Conservation (phyloP, 1,284 basidiomycete species). For the Ustilago sp. region DNA sequence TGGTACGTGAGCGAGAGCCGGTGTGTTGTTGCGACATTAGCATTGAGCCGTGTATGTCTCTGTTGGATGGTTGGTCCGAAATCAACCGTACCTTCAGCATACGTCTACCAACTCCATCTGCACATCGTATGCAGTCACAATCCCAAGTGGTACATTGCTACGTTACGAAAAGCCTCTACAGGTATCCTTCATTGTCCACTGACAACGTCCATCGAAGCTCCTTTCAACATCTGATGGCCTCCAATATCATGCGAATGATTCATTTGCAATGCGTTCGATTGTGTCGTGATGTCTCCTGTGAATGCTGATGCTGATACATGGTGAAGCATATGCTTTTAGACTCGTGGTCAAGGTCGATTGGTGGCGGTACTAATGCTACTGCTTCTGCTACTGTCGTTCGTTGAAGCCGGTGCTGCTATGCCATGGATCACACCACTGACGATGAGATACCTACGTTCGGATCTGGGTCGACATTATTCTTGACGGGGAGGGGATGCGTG, state of each 20-base stretch:
- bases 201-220: neutral
- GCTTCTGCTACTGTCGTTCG: slow-evolving; percentile 10
- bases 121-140: no score
- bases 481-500: slow-evolving; percentile 45
- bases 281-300: neutral
- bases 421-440: slow-evolving; percentile 26
- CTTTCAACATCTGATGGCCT: no score
- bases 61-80: neutral
- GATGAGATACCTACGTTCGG: slow-evolving; percentile 55
- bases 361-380: slow-evolving; percentile 12
- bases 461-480: slow-evolving; percentile 60
- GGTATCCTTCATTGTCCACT: no score
- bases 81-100: neutral
- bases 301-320: neutral
- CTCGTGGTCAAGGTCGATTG: neutral
- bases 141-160: no score
- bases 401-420: slow-evolving; percentile 9
- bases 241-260: neutral
- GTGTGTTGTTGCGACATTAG: neutral
- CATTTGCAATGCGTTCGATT: neutral
- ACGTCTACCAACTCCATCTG: no score
- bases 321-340: neutral
- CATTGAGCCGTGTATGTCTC: no score
- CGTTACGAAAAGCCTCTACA: no score
- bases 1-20: neutral